Evolutionary conservation across 257 asterid genomes (phyloP).

Genomic region (Marsdenia floribunda): DNA sequence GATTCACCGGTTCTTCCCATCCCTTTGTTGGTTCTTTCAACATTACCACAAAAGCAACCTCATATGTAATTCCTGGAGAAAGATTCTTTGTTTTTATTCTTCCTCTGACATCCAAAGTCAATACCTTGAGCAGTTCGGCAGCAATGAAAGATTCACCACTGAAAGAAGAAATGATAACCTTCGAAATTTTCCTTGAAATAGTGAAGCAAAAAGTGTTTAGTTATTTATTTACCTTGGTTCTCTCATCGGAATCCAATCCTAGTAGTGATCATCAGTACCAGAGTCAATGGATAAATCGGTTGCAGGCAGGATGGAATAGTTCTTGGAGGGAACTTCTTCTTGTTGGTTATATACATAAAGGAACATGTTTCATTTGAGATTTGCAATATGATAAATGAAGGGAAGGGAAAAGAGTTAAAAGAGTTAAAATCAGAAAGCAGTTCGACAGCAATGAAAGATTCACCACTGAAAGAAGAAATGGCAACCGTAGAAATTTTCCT

Average conservation of each 20-base stretch:
- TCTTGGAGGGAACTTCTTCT: neutral
- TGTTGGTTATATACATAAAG: neutral
- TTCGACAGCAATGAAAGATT: no score
- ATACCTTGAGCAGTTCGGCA: constrained; percentile 5
- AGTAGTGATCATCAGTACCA: no score
- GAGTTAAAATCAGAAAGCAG: no score
- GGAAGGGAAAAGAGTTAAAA: no score
- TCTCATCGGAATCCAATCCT: neutral
- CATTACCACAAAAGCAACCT: constrained; percentile 9
- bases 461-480: no score
- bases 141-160: no score
- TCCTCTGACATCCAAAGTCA: neutral
- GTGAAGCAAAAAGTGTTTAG: neutral
- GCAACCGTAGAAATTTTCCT: no score
- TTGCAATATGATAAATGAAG: neutral
- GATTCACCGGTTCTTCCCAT: constrained; percentile 10
- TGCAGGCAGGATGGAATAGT: neutral
- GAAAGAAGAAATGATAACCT: no score
- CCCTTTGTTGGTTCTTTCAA: constrained; percentile 8
- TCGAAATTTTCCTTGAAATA: neutral
- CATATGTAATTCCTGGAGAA: constrained; percentile 1
- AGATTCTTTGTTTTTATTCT: neutral
- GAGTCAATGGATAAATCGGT: no score
- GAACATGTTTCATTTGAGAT: neutral
- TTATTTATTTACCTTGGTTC: constrained; percentile 1